Conservation (phyloP, 2,329 filamentous ascomycete species). For the Diaporthe eres region DNA sequence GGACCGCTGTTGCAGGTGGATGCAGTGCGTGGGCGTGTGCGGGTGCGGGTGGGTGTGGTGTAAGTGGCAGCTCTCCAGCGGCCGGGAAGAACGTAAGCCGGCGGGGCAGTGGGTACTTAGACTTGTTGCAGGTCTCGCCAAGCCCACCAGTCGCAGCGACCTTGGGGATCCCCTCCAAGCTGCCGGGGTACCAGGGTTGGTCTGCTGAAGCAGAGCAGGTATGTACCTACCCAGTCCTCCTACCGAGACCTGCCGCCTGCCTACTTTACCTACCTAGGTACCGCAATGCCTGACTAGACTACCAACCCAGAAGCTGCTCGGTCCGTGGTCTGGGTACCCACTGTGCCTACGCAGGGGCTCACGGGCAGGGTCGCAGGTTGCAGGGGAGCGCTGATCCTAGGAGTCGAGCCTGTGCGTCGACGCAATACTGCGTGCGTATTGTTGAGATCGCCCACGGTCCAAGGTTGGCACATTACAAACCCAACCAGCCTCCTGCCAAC, state of each 20-base stretch:
- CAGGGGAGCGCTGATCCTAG: conserved; percentile 28
- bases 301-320: neutral
- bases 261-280: neutral
- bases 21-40: neutral
- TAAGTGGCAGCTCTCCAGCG: conserved; percentile 25
- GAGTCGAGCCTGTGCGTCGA: conserved; percentile 31
- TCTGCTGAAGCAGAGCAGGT: neutral
- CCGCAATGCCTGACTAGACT: conserved; percentile 14
- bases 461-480: conserved; percentile 23
- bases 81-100: conserved; percentile 13
- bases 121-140: conserved; percentile 29
- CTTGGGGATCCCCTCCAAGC: conserved; percentile 29
- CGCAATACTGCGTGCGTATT: conserved; percentile 13
- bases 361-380: conserved; percentile 22
- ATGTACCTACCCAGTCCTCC: neutral
- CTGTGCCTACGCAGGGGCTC: conserved; percentile 30
- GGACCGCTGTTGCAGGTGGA: conserved; percentile 26
- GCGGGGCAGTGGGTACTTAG: conserved; percentile 33
- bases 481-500: conserved; percentile 8
- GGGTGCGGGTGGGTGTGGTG: conserved; percentile 11
- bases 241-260: conserved; percentile 6
- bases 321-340: conserved; percentile 10
- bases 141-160: conserved; percentile 30
- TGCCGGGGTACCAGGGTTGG: conserved; percentile 21
- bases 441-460: neutral